These are phyloP conservation scores for Pestalotiopsis sp. DNA, from an alignment of 2,329 filamentous ascomycete species.

Conservation along the genomic window DNA sequence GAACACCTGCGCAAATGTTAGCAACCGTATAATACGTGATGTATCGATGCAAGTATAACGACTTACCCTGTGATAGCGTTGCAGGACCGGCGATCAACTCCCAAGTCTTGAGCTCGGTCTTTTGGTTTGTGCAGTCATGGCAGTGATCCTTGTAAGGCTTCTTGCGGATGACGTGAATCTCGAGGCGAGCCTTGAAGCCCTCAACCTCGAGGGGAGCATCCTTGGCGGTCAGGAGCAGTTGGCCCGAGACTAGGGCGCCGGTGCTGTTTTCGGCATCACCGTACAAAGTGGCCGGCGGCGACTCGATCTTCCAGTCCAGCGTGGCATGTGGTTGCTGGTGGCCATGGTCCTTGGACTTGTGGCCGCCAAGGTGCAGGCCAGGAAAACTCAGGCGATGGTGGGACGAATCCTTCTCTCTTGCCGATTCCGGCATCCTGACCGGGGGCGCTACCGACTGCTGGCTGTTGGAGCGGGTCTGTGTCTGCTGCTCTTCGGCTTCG, in stretches of 20 bases:
- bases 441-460: slow-evolving; percentile 21
- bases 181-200: slow-evolving; percentile 72
- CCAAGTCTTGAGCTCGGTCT: slow-evolving; percentile 78
- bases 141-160: slow-evolving; percentile 82
- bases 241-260: slow-evolving; percentile 83
- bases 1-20: slow-evolving; percentile 53
- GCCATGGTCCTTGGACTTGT: slow-evolving; percentile 41
- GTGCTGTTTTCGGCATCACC: slow-evolving; percentile 74
- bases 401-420: slow-evolving; percentile 42
- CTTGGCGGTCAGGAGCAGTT: slow-evolving; percentile 73
- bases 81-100: slow-evolving; percentile 67
- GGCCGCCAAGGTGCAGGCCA: slow-evolving; percentile 43
- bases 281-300: slow-evolving; percentile 83
- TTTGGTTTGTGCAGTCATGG: slow-evolving; percentile 71
- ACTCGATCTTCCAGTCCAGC: slow-evolving; percentile 71
- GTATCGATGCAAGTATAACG: not conserved
- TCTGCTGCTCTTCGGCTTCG: slow-evolving; percentile 30
- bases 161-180: slow-evolving; percentile 74
- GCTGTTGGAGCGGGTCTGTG: slow-evolving; percentile 16
- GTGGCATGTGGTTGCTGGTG: slow-evolving; percentile 40
- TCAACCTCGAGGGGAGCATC: slow-evolving; percentile 70
- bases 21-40: slow-evolving; percentile 11
- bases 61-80: slow-evolving; percentile 51
- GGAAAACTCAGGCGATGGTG: slow-evolving; percentile 40
- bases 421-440: slow-evolving; percentile 40